Evolutionary conservation across 2,329 filamentous ascomycete genomes (phyloP).

Genomic region (Penicillium sp.): DNA sequence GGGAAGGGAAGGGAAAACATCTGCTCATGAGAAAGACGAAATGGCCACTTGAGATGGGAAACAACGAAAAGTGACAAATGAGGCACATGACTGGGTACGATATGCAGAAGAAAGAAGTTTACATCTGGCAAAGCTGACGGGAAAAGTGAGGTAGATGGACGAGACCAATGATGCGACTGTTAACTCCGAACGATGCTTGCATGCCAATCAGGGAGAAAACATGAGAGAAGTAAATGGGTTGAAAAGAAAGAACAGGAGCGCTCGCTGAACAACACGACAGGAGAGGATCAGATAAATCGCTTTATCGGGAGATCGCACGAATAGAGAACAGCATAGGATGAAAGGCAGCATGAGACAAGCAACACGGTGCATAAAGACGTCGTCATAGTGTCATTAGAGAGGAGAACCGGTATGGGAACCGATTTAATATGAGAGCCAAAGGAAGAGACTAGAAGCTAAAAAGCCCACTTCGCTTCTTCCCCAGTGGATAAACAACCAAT

Average conservation of each 20-base stretch:
- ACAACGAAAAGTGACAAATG: not conserved
- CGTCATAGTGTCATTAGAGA: not conserved
- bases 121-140: not conserved
- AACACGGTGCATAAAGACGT: not conserved
- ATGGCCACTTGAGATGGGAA: not conserved
- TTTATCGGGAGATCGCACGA: not conserved
- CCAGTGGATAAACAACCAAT: slow-evolving; percentile 54
- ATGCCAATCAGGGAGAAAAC: not conserved
- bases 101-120: not conserved
- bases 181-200: not conserved
- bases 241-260: not conserved
- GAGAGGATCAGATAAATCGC: not conserved
- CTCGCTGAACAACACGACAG: not conserved
- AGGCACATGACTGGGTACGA: not conserved
- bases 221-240: not conserved
- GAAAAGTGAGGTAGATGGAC: not conserved
- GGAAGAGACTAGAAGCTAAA: slow-evolving; percentile 48
- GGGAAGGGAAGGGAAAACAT: not conserved
- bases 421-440: not conserved
- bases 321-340: not conserved
- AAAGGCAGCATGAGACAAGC: not conserved
- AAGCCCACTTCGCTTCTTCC: slow-evolving; percentile 54
- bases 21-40: not conserved
- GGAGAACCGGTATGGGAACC: not conserved
- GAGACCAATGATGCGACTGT: not conserved